Conservation (phyloP, 2,329 filamentous ascomycete genomes). For the Scytalidium lignicola region DNA sequence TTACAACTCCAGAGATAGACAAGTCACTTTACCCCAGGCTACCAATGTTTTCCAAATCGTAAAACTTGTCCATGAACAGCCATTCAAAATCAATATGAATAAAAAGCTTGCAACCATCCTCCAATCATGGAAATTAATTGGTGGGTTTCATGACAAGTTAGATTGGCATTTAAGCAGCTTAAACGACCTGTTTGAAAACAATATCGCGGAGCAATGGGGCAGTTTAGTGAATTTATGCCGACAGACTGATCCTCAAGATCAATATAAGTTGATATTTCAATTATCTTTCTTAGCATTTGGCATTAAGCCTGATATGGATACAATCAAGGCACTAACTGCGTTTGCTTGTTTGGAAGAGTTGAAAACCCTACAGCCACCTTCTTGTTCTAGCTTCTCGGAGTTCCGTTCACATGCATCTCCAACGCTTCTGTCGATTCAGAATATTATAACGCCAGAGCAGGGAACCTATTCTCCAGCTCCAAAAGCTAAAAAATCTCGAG, state of each 20-base stretch:
- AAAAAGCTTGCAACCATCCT: constrained; percentile 8
- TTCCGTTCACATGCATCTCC: constrained; percentile 8
- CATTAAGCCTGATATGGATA: constrained; percentile 18
- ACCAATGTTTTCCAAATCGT: constrained; percentile 15
- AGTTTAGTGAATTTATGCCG: constrained; percentile 24
- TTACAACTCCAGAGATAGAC: constrained; percentile 10
- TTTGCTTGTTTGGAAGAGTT: constrained; percentile 10
- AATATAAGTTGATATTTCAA: constrained; percentile 18
- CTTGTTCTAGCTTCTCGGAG: constrained; percentile 6
- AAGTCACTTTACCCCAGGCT: constrained; percentile 5
- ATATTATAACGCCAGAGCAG: constrained; percentile 7
- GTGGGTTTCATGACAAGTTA: constrained; percentile 21
- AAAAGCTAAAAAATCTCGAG: too few relatives aligned
- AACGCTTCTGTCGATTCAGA: constrained; percentile 7
- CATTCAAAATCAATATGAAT: constrained; percentile 6
- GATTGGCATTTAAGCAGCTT: constrained; percentile 14
- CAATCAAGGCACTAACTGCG: constrained; percentile 8
- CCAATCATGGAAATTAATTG: constrained; percentile 23
- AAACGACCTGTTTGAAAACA: constrained; percentile 21
- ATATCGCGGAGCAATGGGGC: constrained; percentile 26
- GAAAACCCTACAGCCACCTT: constrained; percentile 7
- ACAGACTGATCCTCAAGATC: constrained; percentile 4
- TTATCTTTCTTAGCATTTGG: constrained; percentile 24
- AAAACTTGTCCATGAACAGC: constrained; percentile 6
- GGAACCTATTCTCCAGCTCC: constrained; percentile 4